Conservation (phyloP, 192 early-diverging fungal species). For the Coemansia sp. region DNA sequence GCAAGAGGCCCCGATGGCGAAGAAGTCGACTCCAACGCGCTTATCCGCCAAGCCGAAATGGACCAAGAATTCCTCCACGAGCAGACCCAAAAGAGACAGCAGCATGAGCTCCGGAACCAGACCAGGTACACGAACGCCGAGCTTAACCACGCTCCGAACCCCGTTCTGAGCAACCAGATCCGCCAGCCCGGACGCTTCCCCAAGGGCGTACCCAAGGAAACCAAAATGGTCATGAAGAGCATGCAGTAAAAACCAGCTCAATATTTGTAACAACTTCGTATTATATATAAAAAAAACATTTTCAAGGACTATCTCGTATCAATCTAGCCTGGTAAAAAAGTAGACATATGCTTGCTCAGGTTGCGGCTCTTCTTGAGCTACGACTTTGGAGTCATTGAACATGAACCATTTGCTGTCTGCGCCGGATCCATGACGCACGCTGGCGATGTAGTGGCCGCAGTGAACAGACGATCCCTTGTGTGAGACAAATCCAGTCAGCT, state of each 20-base stretch:
- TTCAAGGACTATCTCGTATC: neutral
- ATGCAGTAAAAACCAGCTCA: neutral
- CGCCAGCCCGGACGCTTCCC: conserved; percentile 41
- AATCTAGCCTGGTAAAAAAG: conserved; percentile 60
- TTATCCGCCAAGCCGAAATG: conserved; percentile 31
- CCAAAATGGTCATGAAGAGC: conserved; percentile 29
- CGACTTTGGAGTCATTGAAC: conserved; percentile 97
- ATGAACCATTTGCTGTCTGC: conserved; percentile 78
- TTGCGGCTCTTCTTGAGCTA: conserved; percentile 64
- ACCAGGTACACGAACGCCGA: conserved; percentile 26
- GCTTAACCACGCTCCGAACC: conserved; percentile 19
- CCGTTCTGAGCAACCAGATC: conserved; percentile 23
- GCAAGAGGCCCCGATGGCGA: conserved; percentile 25
- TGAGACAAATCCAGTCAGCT: conserved; percentile 81
- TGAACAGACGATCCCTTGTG: conserved; percentile 96
- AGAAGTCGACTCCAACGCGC: neutral
- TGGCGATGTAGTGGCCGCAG: conserved; percentile 96
- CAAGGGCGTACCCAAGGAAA: conserved; percentile 35
- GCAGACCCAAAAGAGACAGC: conserved; percentile 29
- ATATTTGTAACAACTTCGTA: neutral
- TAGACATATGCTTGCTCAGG: conserved; percentile 72
- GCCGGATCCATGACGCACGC: conserved; percentile 60
- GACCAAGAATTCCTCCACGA: conserved; percentile 29
- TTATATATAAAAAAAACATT: neutral
- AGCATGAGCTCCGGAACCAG: conserved; percentile 10